A percentile compares a stretch with the other conserved stretches of the same genome.
phyloP scores from a whole-genome alignment of 139 green algal genomes.

The Monoraphidium neglectum region DNA sequence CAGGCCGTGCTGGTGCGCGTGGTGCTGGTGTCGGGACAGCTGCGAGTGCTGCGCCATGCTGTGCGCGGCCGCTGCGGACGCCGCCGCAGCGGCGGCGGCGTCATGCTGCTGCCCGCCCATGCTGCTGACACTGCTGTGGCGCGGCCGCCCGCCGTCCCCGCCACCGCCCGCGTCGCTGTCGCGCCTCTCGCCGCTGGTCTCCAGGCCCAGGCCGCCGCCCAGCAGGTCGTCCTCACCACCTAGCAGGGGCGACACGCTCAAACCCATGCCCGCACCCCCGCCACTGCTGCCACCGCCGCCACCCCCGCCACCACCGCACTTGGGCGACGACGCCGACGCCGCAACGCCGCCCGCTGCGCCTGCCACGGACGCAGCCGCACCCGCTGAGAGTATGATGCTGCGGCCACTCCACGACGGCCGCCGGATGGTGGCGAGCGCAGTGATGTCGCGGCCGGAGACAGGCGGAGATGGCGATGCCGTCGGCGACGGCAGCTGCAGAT shows the following conservation, averaged over 20 bases:
- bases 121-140: neutral
- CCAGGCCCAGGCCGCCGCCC: neutral
- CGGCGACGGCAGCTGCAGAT: no score
- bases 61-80: no score
- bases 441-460: slow-evolving; percentile 52
- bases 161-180: no score
- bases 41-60: neutral
- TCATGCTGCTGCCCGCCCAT: neutral
- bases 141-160: no score
- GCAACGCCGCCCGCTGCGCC: neutral
- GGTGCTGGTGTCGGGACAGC: no score
- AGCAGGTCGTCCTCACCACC: neutral
- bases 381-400: slow-evolving; percentile 24
- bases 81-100: neutral
- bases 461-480: slow-evolving; percentile 32
- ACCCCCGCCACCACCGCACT: slow-evolving; percentile 1
- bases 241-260: neutral
- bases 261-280: neutral
- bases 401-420: slow-evolving; percentile 49
- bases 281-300: slow-evolving; percentile 22
- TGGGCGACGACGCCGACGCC: neutral
- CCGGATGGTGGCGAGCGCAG: slow-evolving; percentile 47
- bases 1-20: no score
- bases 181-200: neutral
- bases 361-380: slow-evolving; percentile 3